Conservation (phyloP, 768 basidiomycete genomes). For the Collybiopsis confluens region DNA sequence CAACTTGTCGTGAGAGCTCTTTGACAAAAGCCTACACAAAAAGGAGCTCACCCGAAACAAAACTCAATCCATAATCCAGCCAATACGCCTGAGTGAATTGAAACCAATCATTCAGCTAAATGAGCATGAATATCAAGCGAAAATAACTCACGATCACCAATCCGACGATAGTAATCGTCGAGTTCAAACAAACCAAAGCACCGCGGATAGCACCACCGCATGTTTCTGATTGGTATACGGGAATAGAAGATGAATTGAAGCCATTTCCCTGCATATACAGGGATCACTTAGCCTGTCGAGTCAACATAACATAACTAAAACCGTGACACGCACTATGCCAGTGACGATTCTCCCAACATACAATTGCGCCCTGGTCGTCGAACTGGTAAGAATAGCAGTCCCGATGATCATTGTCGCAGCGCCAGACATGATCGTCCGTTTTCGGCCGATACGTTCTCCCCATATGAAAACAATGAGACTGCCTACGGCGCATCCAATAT, state of each 20-base stretch:
- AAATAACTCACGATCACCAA: constrained; percentile 29
- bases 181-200: constrained; percentile 30
- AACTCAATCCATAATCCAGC: constrained; percentile 38
- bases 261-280: constrained; percentile 29
- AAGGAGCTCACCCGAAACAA: constrained; percentile 20
- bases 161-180: constrained; percentile 34
- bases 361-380: constrained; percentile 33
- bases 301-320: no score
- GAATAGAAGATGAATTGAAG: constrained; percentile 37
- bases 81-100: constrained; percentile 27
- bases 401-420: constrained; percentile 34
- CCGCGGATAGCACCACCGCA: constrained; percentile 32
- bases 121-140: background rate
- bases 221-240: constrained; percentile 37
- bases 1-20: no score
- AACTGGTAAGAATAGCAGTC: constrained; percentile 34
- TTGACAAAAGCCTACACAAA: constrained; percentile 16
- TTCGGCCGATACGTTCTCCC: constrained; percentile 33
- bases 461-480: constrained; percentile 33
- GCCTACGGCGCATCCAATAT: constrained; percentile 35
- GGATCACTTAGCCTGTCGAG: no score
- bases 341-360: constrained; percentile 34
- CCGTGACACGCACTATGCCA: constrained; percentile 23
- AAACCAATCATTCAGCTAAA: no score
- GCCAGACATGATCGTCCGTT: constrained; percentile 34